Conservation (phyloP, 2,329 filamentous ascomycete genomes). For the Elsinoe batatas region DNA sequence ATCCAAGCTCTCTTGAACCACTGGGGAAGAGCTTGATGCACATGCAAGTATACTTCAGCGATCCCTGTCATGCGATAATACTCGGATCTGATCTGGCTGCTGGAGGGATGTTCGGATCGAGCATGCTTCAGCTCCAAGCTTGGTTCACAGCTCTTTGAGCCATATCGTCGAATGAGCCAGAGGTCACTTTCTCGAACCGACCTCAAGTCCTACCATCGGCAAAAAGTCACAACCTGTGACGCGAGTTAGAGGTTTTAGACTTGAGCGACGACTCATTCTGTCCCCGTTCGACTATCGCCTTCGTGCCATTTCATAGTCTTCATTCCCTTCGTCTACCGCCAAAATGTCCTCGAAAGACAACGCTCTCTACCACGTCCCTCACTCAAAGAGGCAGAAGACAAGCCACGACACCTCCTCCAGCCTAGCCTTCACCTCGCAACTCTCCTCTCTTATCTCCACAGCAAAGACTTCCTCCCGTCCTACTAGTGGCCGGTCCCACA, state of each 20-base stretch:
- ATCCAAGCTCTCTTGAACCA: background rate
- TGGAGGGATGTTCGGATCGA: too few species aligned
- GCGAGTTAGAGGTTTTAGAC: too few species aligned
- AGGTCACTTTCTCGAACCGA: too few species aligned
- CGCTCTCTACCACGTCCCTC: slow-evolving; percentile 66
- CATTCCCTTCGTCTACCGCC: too few species aligned
- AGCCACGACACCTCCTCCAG: slow-evolving; percentile 58
- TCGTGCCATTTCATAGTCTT: too few species aligned
- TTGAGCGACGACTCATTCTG: too few species aligned
- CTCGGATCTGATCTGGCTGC: background rate
- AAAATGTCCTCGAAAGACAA: slow-evolving; percentile 42
- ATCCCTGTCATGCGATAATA: background rate
- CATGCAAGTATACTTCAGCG: background rate
- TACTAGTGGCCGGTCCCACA: slow-evolving; percentile 42
- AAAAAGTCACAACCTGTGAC: too few species aligned
- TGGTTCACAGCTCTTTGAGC: too few species aligned
- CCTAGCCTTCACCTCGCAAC: slow-evolving; percentile 78
- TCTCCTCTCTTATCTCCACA: slow-evolving; percentile 65
- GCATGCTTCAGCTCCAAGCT: too few species aligned
- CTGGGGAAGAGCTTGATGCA: background rate
- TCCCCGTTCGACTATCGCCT: too few species aligned
- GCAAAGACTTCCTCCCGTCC: slow-evolving; percentile 29
- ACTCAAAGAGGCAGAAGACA: slow-evolving; percentile 50
- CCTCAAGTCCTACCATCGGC: too few species aligned
- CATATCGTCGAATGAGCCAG: too few species aligned